Base-by-base conservation (phyloP, 2,329 filamentous ascomycete species). In the Trichoderma sp. region DNA sequence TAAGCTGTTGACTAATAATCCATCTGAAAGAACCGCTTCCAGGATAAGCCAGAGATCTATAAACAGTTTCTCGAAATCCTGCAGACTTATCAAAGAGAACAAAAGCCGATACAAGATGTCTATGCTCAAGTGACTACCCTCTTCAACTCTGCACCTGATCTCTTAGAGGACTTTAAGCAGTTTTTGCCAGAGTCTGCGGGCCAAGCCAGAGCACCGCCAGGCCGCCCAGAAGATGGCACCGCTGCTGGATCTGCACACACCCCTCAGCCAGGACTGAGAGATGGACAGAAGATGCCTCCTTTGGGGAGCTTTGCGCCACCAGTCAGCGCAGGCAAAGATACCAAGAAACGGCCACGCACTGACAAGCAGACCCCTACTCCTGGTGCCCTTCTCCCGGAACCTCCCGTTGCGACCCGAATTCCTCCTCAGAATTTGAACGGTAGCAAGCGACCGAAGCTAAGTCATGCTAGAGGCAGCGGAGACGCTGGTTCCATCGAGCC, bases 41-140 rank as follows among this genome's bases (percentile, higher is more conserved):
- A 97, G 75, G 91, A 94, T 76, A 94, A 97, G 72, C 96, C 96
- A 7, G 96, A 99, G 78, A 98, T 99, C 71, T 99, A 99, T 83
- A 99, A 99, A 80, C 95, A 99, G 77, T 99, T 99, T 77, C 86
- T 99, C 34, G 96, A 99, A 79, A 99, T 99, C 59, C 83, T 99
- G 56, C 96, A 99, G 80, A 99, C 96, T 2, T 99, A 99, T 76
- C 96, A 99, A 80, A 89, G 96, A 68, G 96, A 99, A 79, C 97
- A 96, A 65, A 98, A 98, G 77, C 96, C 96, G 0, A 99, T 99
- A 46, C 94, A 97, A 78, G 96, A 99, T 79, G 96, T 99, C 3
- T 99, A 99, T 79, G 92, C 93, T 1, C 96, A 99, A 79, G 96
- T 99, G 28, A 99, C 96, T 0, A 91, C 91, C 37, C 84, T 99